Conservation (phyloP, 169 alveolate species). For the Plasmodium blacklocki region DNA sequence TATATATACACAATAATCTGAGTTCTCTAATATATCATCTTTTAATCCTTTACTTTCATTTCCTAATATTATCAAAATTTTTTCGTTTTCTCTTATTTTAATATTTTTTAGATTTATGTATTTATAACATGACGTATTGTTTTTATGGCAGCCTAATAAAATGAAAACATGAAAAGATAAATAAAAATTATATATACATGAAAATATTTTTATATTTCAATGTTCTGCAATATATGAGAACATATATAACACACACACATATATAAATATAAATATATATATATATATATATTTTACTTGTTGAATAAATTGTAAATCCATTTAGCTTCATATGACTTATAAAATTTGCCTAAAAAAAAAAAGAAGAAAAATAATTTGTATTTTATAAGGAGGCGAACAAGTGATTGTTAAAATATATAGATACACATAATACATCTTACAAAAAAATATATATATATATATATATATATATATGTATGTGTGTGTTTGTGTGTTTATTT, state of each 20-base stretch:
- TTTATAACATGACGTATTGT: background rate
- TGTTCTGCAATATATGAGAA: too few relatives aligned
- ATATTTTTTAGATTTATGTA: slow-evolving; percentile 21
- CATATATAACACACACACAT: background rate
- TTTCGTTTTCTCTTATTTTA: slow-evolving; percentile 11
- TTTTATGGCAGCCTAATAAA: slow-evolving; percentile 17
- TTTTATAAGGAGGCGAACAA: background rate
- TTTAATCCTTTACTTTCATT: slow-evolving; percentile 51
- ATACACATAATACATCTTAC: too few relatives aligned
- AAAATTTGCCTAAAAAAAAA: slow-evolving; percentile 5
- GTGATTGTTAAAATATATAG: too few relatives aligned
- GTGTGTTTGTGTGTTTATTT: too few relatives aligned
- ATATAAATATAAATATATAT: background rate
- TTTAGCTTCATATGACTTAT: slow-evolving; percentile 4
- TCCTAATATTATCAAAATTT: slow-evolving; percentile 27
- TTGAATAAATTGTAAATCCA: slow-evolving; percentile 13
- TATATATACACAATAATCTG: slow-evolving; percentile 44
- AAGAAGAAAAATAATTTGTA: background rate
- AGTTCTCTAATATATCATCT: slow-evolving; percentile 22
- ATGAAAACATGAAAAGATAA: background rate
- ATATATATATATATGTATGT: too few relatives aligned
- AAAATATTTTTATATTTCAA: background rate
- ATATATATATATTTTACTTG: slow-evolving; percentile 12
- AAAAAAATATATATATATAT: too few relatives aligned
- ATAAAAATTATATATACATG: background rate